Base-by-base conservation (phyloP, 805 yeast species). In the Lipomyces orientalis region DNA sequence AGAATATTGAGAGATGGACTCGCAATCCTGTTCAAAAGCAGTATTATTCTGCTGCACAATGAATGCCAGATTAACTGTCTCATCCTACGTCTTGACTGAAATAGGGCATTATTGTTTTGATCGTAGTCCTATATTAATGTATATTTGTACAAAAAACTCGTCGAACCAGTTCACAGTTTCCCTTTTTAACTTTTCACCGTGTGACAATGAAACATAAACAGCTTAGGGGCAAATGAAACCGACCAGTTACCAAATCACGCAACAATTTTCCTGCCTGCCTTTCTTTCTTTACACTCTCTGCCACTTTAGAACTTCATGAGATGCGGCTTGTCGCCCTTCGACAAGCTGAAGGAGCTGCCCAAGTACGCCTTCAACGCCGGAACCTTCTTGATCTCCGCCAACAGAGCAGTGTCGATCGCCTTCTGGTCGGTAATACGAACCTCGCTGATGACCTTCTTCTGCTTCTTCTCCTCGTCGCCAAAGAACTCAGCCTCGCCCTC, bases 311-410 rank as follows among this genome's bases (percentile, higher is more conserved):
- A 94, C 87, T 91, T 92, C 90, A 95, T 91, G 82, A 90, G 88
- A 85, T 94, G 98, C 80, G 98, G 99, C 84, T 73, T 92, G 88
- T 94, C 99, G 84, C 98, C 98, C 85, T 87, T 88, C 90, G 92
- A 93, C 85, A 95, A 89, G 77, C 97, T 90, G 93, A 94, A 94
- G 76, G 97, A 86, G 78, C 97, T 82, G 77, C 97, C 90, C 82
- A 94, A 88, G 90, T 94, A 94, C 86, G 93, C 97, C 85, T 92
- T 91, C 84, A 94, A 90, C 82, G 92, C 88, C 82, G 98, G 97
- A 79, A 97, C 93, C 88, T 93, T 91, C 90, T 93, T 93, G 87
- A 95, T 90, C 86, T 91, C 95, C 78, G 94, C 85, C 80, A 95
- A 85, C 81, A 94, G 86, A 81, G 94, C 90, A 83, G 91, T 88